These are phyloP conservation scores for Torulaspora quercuum DNA, from an alignment of 805 yeast species.

Conservation along the genomic window DNA sequence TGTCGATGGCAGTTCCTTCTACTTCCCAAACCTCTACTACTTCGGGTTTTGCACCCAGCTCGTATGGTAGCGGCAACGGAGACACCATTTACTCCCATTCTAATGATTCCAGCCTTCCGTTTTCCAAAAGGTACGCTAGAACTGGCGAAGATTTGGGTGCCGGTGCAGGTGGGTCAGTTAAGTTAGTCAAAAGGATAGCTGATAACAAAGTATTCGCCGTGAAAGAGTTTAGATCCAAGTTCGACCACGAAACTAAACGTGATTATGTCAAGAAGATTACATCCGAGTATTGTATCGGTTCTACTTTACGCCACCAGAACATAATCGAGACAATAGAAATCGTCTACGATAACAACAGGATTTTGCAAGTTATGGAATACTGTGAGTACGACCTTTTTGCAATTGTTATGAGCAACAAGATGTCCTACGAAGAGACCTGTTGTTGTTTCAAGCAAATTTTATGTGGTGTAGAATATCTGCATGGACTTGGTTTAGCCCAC, in stretches of 20 bases:
- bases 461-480: constrained; percentile 77
- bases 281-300: constrained; percentile 91
- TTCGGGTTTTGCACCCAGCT: constrained; percentile 28
- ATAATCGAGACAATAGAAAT: constrained; percentile 89
- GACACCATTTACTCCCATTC: constrained; percentile 38
- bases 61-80: constrained; percentile 39
- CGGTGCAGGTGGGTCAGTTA: constrained; percentile 93
- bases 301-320: constrained; percentile 84
- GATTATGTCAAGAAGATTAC: constrained; percentile 91
- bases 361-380: constrained; percentile 90
- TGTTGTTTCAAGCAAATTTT: constrained; percentile 88
- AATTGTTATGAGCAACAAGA: constrained; percentile 87
- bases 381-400: constrained; percentile 92
- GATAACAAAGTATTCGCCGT: constrained; percentile 83
- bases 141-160: constrained; percentile 87
- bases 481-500: constrained; percentile 82
- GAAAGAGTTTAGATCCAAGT: constrained; percentile 81
- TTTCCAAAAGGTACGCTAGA: constrained; percentile 72
- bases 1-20: constrained; percentile 16
- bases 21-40: constrained; percentile 14
- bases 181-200: constrained; percentile 59
- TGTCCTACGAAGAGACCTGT: constrained; percentile 72
- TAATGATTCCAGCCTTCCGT: constrained; percentile 48
- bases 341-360: constrained; percentile 80
- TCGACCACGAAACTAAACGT: constrained; percentile 67